Conservation (phyloP, 371 early-diverging fungal genomes). For the Mucor racemosus region DNA sequence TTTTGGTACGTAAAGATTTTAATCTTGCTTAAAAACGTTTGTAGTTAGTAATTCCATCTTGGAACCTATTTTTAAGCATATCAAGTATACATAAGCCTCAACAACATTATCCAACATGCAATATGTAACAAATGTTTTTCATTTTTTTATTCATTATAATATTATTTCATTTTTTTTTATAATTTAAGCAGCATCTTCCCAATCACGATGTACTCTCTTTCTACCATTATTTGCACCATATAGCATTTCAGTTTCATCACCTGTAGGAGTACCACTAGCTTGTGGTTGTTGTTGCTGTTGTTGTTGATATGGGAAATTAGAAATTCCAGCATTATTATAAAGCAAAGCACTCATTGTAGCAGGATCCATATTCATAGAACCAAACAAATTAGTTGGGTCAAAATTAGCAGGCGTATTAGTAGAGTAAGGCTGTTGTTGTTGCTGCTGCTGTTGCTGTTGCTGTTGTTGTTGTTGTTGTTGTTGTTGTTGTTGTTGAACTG, state of each 20-base stretch:
- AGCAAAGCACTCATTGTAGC: conserved; percentile 42
- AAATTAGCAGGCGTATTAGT: conserved; percentile 16
- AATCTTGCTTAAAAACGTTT: no score
- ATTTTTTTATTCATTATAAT: no score
- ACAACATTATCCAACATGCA: no score
- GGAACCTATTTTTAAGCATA: no score
- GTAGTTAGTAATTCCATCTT: no score
- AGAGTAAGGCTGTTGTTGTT: conserved; percentile 10
- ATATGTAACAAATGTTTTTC: no score
- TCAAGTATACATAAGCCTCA: no score
- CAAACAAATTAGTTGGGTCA: conserved; percentile 33
- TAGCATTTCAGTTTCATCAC: conserved; percentile 20
- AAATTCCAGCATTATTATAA: conserved; percentile 24
- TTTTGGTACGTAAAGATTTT: no score
- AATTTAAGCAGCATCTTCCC: conserved; percentile 34
- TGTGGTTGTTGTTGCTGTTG: conserved; percentile 11
- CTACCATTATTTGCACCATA: conserved; percentile 29
- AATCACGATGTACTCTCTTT: conserved; percentile 42
- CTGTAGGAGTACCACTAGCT: neutral
- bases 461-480: conserved; percentile 18
- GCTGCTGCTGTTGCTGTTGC: conserved; percentile 12
- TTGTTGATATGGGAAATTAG: neutral
- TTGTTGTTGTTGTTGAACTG: conserved; percentile 22
- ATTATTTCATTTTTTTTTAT: neutral
- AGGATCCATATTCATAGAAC: conserved; percentile 43